Conservation (phyloP, 192 early-diverging fungal genomes). For the Backusella liffmaniae region DNA sequence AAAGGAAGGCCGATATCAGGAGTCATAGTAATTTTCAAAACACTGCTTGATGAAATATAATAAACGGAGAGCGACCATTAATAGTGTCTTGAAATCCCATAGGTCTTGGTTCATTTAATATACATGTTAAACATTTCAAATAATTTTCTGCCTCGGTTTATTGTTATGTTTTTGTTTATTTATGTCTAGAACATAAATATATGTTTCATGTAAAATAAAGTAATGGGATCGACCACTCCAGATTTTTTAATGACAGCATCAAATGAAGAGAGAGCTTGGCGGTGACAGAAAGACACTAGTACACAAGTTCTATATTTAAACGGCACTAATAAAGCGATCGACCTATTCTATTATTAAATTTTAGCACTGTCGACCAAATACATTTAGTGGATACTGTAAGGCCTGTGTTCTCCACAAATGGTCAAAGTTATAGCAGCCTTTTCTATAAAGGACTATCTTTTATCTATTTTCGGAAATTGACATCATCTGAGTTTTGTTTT, state of each 20-base stretch:
- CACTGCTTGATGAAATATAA: not conserved
- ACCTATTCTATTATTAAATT: not conserved
- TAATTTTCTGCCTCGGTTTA: not conserved
- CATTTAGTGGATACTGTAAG: not conserved
- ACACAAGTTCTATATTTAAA: constrained; percentile 1
- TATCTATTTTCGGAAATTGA: not conserved
- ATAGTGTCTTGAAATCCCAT: not conserved
- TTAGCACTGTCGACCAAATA: not conserved
- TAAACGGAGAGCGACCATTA: not conserved
- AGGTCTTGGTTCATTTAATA: not conserved
- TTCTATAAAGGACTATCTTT: not conserved
- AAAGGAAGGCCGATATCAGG: not conserved
- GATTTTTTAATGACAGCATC: not conserved
- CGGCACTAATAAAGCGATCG: not conserved
- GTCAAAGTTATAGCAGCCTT: not conserved
- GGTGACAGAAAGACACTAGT: not conserved
- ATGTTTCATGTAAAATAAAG: not conserved
- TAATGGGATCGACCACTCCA: not conserved
- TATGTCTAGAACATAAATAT: not conserved
- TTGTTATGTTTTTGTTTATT: not conserved
- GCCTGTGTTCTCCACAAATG: not conserved
- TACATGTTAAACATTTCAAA: not conserved
- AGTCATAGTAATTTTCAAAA: not conserved
- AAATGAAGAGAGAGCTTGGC: not conserved
- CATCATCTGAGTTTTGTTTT: constrained; percentile 16